A percentile compares a stretch with the other conserved stretches of the same genome.
Evolutionary conservation across 257 asterid genomes (phyloP).

Genomic region (Solanum corneliomulleri): DNA sequence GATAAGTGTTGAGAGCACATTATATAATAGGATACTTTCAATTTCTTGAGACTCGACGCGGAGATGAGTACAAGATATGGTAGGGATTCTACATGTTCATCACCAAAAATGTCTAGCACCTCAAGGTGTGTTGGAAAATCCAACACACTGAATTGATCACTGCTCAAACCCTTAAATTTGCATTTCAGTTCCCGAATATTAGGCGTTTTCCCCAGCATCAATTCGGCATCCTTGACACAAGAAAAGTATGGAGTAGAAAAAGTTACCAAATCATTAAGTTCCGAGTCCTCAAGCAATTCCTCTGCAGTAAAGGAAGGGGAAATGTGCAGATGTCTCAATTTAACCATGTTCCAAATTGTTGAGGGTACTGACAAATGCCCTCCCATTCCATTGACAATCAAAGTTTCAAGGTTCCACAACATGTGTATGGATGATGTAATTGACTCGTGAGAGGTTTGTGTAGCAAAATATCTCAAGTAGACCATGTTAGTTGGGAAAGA

Average conservation of each 20-base stretch:
- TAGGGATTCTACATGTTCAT: not conserved
- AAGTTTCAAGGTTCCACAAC: not conserved
- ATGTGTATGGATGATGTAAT: not conserved
- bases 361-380: not conserved
- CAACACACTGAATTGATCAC: not conserved
- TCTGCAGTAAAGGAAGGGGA: not conserved
- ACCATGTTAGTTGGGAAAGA: not conserved
- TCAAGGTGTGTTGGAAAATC: not conserved
- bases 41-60: not conserved
- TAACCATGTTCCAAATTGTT: not conserved
- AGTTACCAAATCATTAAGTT: not conserved
- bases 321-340: not conserved
- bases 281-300: not conserved
- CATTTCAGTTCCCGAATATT: not conserved
- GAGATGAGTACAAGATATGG: not conserved
- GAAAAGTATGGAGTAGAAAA: not conserved
- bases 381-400: not conserved
- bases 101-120: not conserved
- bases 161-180: not conserved
- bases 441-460: not conserved
- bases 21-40: not conserved
- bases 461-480: constrained; percentile 4
- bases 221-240: not conserved
- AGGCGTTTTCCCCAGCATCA: not conserved
- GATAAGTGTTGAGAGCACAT: not conserved